These are phyloP conservation scores for Lasiosphaeria miniovina DNA, from an alignment of 495 filamentous ascomycete genomes.

Conservation along the genomic window DNA sequence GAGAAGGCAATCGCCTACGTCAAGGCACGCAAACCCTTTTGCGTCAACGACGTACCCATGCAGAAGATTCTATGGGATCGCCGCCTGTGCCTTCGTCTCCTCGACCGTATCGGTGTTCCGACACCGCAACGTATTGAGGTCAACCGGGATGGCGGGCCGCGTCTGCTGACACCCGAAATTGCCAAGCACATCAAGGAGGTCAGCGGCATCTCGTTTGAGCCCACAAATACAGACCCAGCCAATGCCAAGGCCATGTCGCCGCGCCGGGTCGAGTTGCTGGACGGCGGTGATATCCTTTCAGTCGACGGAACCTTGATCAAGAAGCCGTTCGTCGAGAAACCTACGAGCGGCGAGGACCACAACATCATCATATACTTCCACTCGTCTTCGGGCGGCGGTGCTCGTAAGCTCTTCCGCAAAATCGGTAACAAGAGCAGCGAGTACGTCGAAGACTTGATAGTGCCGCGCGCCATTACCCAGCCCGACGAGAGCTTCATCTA, in stretches of 20 bases:
- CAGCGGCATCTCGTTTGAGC: conserved; percentile 75
- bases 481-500: conserved; percentile 83
- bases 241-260: conserved; percentile 52
- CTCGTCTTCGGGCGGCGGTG: conserved; percentile 78
- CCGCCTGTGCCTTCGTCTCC: conserved; percentile 77
- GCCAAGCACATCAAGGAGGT: conserved; percentile 73
- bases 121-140: conserved; percentile 90
- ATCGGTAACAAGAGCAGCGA: conserved; percentile 98
- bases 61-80: conserved; percentile 98
- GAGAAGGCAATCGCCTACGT: conserved; percentile 97
- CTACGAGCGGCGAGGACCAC: conserved; percentile 96
- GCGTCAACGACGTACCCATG: conserved; percentile 97
- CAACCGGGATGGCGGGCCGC: conserved; percentile 88
- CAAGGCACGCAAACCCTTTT: conserved; percentile 86
- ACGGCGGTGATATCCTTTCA: conserved; percentile 80
- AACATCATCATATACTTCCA: conserved; percentile 98
- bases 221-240: conserved; percentile 60
- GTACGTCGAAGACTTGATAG: conserved; percentile 68
- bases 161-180: conserved; percentile 68
- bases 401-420: conserved; percentile 89
- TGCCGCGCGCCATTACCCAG: conserved; percentile 80
- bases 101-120: conserved; percentile 84
- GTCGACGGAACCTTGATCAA: conserved; percentile 79
- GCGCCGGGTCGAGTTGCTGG: conserved; percentile 75
- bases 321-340: conserved; percentile 98